Evolutionary conservation across 768 basidiomycete species (phyloP), one percentile per base, ranked within the genome.

Genomic region (Mycena albidolilacea): DNA sequence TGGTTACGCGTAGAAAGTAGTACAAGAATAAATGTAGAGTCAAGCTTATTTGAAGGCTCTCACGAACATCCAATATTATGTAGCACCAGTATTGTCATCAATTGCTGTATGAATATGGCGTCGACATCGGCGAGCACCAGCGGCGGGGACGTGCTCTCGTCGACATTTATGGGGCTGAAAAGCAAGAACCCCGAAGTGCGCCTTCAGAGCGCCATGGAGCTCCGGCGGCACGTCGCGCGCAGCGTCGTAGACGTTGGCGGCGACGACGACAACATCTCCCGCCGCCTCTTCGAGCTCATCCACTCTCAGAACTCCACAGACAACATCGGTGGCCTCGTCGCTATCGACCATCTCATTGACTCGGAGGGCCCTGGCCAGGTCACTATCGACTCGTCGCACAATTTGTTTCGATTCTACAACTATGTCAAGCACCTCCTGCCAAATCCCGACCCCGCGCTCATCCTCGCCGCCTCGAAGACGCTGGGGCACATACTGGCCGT

Each of bases 351-450:
- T 75, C 85, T 92, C n/a, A 82, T 92, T 63, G 89, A 88, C 70
- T 85, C 84, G 37, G 88, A 89, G 38, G 85, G 85, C 30, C 30
- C 30, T 30, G 30, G 30, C 10, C 88, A 90, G 77, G 90, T 89
- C 75, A 85, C 85, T 11, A 84, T 90, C 61, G 88, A 90, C 77
- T 87, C 87, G 14, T 61, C 59, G 5, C 82, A 84, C 52, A 87
- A 90, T 72, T 86, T 90, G 17, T 91, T 89, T 79, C 85, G 90
- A 46, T 87, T 92, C 75, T 90, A 88, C 79, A 90, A 90, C 78
- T 92, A 93, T 77, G 88, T 93, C 76, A 90, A 91, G 77, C 87
- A 90, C 11, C 85, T 93, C 19, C 84, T 93, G 19, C 92, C 92
- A 19, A 91, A 91, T 74, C 83, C 88, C 52, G 93, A 94, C 77